Percentiles rank a stretch among this genome's conserved stretches.
Evolutionary conservation across 1,284 basidiomycete species (phyloP).

Genomic region (Ustilago cynodontis): DNA sequence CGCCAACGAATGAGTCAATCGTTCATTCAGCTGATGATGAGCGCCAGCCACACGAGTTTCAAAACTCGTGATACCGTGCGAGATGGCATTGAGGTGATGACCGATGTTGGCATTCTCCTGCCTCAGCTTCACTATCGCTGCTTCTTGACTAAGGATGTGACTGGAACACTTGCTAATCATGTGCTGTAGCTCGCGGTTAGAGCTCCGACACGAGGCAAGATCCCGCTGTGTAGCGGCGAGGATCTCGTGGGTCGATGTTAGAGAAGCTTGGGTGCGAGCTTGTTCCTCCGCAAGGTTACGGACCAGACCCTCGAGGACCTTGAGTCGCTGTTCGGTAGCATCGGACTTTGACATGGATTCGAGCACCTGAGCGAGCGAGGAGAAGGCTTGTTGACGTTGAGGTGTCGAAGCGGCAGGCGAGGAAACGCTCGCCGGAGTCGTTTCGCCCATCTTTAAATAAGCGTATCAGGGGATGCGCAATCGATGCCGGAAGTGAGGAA

Average conservation of each 20-base stretch:
- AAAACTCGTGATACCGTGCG: background rate
- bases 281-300: background rate
- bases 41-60: slow-evolving; percentile 1
- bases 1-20: background rate
- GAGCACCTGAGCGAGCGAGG: background rate
- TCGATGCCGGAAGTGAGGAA: background rate
- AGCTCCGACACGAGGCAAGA: background rate
- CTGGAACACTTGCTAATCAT: background rate
- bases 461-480: background rate
- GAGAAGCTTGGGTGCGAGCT: background rate
- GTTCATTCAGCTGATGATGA: slow-evolving; percentile 17
- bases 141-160: no score
- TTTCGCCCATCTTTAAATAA: slow-evolving; percentile 2
- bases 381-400: slow-evolving; percentile 4
- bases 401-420: background rate
- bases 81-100: background rate
- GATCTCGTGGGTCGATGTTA: slow-evolving; percentile 9
- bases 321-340: slow-evolving; percentile 6
- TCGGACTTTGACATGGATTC: background rate
- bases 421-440: background rate
- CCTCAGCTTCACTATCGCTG: no score
- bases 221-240: slow-evolving; percentile 6
- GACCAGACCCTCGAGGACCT: background rate
- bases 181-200: background rate
- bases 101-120: no score